Conservation (phyloP, 2,329 filamentous ascomycete species). For the Cordyceps pruinosa region DNA sequence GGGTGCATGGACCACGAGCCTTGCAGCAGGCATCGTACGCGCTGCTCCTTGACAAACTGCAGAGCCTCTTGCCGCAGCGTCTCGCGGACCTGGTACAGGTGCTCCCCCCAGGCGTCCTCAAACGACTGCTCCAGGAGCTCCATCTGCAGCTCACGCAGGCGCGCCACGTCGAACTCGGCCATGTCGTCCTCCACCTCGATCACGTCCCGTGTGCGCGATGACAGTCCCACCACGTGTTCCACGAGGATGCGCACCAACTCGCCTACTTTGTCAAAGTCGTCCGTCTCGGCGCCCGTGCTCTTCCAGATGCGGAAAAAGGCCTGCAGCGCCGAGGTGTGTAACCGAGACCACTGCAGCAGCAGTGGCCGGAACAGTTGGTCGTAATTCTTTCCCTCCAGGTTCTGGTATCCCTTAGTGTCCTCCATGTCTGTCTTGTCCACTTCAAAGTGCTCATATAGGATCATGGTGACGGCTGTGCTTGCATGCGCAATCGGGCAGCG, state of each 20-base stretch:
- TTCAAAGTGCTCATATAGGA: constrained; percentile 92
- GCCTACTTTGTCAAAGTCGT: constrained; percentile 88
- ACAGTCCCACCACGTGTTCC: constrained; percentile 80
- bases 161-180: constrained; percentile 70
- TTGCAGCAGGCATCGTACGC: constrained; percentile 79
- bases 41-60: constrained; percentile 95
- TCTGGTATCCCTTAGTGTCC: constrained; percentile 68
- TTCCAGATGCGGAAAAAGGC: constrained; percentile 93
- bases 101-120: constrained; percentile 88
- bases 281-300: constrained; percentile 71
- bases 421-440: constrained; percentile 78
- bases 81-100: constrained; percentile 83
- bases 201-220: constrained; percentile 74
- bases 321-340: constrained; percentile 80
- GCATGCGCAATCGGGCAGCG: constrained; percentile 83
- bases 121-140: constrained; percentile 84
- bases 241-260: constrained; percentile 86
- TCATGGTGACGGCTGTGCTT: constrained; percentile 77
- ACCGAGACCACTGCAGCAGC: constrained; percentile 83
- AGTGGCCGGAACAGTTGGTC: constrained; percentile 83
- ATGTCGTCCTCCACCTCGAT: constrained; percentile 86
- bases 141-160: constrained; percentile 84
- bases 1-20: constrained; percentile 77
- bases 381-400: constrained; percentile 68
- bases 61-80: constrained; percentile 85